Evolutionary conservation across 1,284 basidiomycete species (phyloP).

Genomic region (Takashimella tepidaria): DNA sequence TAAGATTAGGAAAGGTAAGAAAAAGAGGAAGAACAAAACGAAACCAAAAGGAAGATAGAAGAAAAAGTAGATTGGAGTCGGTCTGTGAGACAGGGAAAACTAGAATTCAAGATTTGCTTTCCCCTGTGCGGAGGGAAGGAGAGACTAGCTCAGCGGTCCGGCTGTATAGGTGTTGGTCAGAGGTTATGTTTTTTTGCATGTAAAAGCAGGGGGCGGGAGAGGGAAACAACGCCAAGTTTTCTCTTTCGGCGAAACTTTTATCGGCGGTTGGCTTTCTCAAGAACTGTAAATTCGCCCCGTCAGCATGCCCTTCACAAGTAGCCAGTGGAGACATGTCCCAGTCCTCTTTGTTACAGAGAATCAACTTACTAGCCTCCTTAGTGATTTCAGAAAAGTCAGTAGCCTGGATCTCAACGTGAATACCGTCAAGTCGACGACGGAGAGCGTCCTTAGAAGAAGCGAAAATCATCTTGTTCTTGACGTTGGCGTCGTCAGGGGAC

Average conservation of each 20-base stretch:
- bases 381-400: constrained; percentile 76
- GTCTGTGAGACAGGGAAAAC: no score
- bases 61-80: no score
- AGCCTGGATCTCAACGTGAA: constrained; percentile 69
- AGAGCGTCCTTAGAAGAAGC: constrained; percentile 88
- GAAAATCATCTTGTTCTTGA: constrained; percentile 93
- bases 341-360: no score
- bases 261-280: constrained; percentile 39
- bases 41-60: no score
- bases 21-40: background rate
- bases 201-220: background rate
- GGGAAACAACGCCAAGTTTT: background rate
- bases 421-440: constrained; percentile 57
- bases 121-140: no score
- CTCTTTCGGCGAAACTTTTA: constrained; percentile 17
- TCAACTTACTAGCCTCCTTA: constrained; percentile 64
- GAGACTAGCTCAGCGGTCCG: no score
- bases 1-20: background rate
- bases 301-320: no score
- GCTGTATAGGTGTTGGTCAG: no score
- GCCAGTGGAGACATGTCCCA: background rate
- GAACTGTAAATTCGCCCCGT: no score
- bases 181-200: background rate
- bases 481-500: constrained; percentile 80
- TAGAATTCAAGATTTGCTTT: no score